Conservation (phyloP, 306 rosid genomes). For the Rosa multiflora region DNA sequence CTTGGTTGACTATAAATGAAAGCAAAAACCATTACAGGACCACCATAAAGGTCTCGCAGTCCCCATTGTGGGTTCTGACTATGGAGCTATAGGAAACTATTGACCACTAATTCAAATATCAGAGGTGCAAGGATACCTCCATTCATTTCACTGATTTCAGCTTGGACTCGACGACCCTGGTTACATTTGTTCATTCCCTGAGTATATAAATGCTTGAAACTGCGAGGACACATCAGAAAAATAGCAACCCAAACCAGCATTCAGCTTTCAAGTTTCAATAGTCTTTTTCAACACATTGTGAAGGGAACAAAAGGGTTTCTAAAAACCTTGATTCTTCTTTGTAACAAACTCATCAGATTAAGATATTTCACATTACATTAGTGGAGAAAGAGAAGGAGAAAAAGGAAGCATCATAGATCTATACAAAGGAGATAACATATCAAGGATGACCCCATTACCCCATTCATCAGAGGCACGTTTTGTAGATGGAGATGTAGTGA, state of each 20-base stretch:
- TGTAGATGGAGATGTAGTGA: not conserved
- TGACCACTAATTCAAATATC: not conserved
- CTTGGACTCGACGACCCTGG: not conserved
- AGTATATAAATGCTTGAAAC: not conserved
- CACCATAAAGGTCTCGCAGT: not conserved
- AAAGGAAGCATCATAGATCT: not conserved
- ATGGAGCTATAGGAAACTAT: not conserved
- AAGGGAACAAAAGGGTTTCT: not conserved
- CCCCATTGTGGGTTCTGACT: not conserved
- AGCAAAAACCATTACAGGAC: not conserved
- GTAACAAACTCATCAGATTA: not conserved
- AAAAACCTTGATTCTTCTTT: not conserved
- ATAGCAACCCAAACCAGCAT: not conserved
- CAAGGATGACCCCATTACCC: constrained; percentile 1
- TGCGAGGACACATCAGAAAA: not conserved
- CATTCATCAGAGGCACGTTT: constrained; percentile 10
- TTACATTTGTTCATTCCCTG: not conserved
- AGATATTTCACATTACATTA: not conserved
- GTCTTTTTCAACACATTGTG: not conserved
- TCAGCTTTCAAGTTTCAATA: not conserved
- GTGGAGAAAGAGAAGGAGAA: not conserved
- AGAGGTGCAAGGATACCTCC: not conserved
- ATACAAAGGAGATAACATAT: constrained; percentile 13
- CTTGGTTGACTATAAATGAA: not conserved
- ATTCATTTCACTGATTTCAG: not conserved